phyloP scores from a whole-genome alignment of 208 protist species.

The Trichomonas gallinae region DNA sequence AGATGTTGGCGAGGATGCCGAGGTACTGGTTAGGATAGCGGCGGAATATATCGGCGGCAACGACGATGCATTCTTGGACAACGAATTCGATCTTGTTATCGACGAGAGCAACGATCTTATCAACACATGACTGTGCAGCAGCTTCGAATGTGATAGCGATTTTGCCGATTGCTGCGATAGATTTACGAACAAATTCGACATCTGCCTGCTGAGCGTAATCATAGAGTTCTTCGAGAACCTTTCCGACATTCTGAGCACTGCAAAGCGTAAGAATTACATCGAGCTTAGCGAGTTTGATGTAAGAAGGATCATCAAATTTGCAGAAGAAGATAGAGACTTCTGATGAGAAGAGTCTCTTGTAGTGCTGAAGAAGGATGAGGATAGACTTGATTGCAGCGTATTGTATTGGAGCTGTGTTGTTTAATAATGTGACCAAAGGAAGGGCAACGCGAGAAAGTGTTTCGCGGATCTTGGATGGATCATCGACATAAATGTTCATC shows the following conservation, averaged over 20 bases:
- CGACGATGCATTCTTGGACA: slow-evolving; percentile 82
- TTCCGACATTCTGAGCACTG: slow-evolving; percentile 60
- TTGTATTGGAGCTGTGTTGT: slow-evolving; percentile 75
- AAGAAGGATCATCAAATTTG: slow-evolving; percentile 91
- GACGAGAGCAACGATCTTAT: slow-evolving; percentile 74
- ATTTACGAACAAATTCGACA: slow-evolving; percentile 82
- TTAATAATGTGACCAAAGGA: slow-evolving; percentile 67
- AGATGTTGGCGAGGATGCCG: slow-evolving; percentile 51
- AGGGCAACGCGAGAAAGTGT: slow-evolving; percentile 62
- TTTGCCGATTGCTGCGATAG: slow-evolving; percentile 78
- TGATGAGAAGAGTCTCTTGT: slow-evolving; percentile 29
- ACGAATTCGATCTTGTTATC: slow-evolving; percentile 64
- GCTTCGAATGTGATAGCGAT: slow-evolving; percentile 86
- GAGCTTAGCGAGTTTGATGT: slow-evolving; percentile 92
- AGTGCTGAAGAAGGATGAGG: slow-evolving; percentile 85
- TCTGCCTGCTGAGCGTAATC: slow-evolving; percentile 84
- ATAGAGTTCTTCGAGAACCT: slow-evolving; percentile 72
- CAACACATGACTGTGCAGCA: slow-evolving; percentile 67
- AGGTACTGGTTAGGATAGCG: slow-evolving; percentile 64
- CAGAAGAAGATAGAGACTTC: slow-evolving; percentile 68
- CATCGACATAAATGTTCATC: slow-evolving; percentile 39
- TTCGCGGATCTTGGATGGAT: slow-evolving; percentile 51
- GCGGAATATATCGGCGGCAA: slow-evolving; percentile 85
- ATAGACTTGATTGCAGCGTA: slow-evolving; percentile 95
- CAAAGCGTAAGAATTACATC: slow-evolving; percentile 78